phyloP scores from a whole-genome alignment of 495 filamentous ascomycete species.

The Aspergillus taichungensis region DNA sequence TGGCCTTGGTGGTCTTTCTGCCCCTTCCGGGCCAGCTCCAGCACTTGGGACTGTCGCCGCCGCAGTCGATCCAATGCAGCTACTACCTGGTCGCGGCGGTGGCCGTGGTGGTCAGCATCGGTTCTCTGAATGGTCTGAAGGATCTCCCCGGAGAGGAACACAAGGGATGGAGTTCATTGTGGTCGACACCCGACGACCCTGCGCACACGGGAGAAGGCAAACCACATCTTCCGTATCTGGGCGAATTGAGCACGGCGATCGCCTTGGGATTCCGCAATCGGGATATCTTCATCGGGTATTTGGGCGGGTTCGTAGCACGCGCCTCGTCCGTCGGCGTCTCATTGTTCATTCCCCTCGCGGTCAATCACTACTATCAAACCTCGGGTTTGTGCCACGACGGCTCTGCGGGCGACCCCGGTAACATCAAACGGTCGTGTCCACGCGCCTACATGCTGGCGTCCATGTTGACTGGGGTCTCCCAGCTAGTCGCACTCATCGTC shows the following conservation, averaged over 20 bases:
- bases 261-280: conserved; percentile 63
- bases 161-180: conserved; percentile 54
- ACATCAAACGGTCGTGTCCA: conserved; percentile 72
- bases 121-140: conserved; percentile 74
- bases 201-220: conserved; percentile 1
- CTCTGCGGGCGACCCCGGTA: conserved; percentile 37
- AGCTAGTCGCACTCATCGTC: conserved; percentile 73
- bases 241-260: conserved; percentile 52
- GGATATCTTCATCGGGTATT: conserved; percentile 75
- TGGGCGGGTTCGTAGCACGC: conserved; percentile 90
- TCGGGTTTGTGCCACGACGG: conserved; percentile 66
- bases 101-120: conserved; percentile 61
- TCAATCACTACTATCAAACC: conserved; percentile 82
- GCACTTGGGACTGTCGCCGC: conserved; percentile 53
- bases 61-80: conserved; percentile 61
- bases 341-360: conserved; percentile 83
- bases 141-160: conserved; percentile 67
- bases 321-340: conserved; percentile 94
- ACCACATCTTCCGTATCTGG: conserved; percentile 22
- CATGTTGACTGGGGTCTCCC: conserved; percentile 77
- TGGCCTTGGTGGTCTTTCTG: conserved; percentile 73
- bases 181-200: conserved; percentile 9
- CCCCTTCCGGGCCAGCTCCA: conserved; percentile 76
- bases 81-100: conserved; percentile 76
- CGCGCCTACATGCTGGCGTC: conserved; percentile 79